These are phyloP conservation scores for Arbutus unedo DNA, from an alignment of 148 eudicot species.

Conservation along the genomic window DNA sequence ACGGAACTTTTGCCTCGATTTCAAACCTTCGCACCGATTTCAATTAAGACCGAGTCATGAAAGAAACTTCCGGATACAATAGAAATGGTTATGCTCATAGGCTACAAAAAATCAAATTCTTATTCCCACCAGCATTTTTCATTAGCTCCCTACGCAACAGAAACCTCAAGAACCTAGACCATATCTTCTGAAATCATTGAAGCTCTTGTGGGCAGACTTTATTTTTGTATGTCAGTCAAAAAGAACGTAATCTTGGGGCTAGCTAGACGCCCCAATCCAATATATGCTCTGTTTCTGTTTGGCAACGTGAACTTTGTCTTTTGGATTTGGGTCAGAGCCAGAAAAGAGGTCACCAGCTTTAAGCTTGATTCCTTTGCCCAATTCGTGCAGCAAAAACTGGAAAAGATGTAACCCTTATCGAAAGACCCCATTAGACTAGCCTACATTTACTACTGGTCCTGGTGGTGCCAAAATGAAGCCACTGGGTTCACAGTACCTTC, in stretches of 20 bases:
- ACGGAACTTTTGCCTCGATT: too few relatives aligned
- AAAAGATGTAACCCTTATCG: conserved; percentile 2
- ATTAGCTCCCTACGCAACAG: neutral
- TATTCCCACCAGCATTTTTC: neutral
- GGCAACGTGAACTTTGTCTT: conserved; percentile 15
- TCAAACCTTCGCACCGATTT: too few relatives aligned
- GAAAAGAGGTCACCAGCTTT: conserved; percentile 20
- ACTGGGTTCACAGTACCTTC: too few relatives aligned
- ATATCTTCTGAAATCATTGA: neutral
- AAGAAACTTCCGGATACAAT: too few relatives aligned
- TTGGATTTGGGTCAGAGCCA: conserved; percentile 17
- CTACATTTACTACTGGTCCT: neutral
- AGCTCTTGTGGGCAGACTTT: neutral
- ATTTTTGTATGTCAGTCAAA: neutral
- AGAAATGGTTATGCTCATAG: too few relatives aligned
- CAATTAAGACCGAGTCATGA: too few relatives aligned
- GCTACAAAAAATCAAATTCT: too few relatives aligned
- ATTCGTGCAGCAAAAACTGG: conserved; percentile 31
- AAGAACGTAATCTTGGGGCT: neutral
- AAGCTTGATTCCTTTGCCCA: conserved; percentile 20
- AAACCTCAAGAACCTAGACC: neutral
- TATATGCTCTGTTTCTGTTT: neutral
- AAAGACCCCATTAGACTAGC: conserved; percentile 6
- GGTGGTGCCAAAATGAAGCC: neutral
- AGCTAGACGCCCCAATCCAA: neutral